A percentile compares a stretch with the other conserved stretches of the same genome.
Evolutionary conservation across 139 green algal genomes (phyloP).

Genomic region (Pycnococcus provasolii): DNA sequence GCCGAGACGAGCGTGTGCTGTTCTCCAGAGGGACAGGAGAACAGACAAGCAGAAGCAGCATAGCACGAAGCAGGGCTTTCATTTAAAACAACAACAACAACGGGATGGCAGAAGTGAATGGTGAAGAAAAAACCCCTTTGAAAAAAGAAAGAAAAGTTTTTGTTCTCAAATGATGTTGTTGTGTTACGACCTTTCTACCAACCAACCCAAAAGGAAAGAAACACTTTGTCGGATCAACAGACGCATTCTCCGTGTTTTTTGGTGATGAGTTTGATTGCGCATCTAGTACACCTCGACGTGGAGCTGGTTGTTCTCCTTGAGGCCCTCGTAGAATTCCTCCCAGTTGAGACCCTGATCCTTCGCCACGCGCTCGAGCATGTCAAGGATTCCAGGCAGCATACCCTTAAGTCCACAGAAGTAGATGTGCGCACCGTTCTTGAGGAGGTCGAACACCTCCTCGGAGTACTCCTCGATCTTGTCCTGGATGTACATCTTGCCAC

Average conservation of each 20-base stretch:
- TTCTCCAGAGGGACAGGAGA: no score
- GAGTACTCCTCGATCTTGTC: constrained; percentile 94
- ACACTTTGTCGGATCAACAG: no score
- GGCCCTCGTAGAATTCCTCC: constrained; percentile 67
- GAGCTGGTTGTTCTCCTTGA: constrained; percentile 84
- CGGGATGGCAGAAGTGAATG: no score
- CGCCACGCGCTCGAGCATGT: constrained; percentile 89
- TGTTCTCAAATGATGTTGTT: no score
- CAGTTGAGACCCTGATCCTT: constrained; percentile 75
- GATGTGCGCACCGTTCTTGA: constrained; percentile 90
- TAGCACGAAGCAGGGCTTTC: no score
- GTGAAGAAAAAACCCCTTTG: no score
- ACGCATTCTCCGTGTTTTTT: not conserved
- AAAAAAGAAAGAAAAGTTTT: no score
- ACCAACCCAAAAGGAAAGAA: no score
- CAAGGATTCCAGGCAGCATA: constrained; percentile 97
- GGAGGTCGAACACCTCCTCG: constrained; percentile 92
- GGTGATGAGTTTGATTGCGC: not conserved
- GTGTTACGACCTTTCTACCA: no score
- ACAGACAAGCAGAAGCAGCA: no score
- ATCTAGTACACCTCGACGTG: constrained; percentile 93
- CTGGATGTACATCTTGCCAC: constrained; percentile 95
- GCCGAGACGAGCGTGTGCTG: no score
- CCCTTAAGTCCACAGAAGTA: constrained; percentile 97
- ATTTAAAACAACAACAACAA: no score